A percentile compares a stretch with the other conserved stretches of the same genome.
Conservation (phyloP, 2,329 filamentous ascomycete genomes). For the Lasiodiplodia citricola region DNA sequence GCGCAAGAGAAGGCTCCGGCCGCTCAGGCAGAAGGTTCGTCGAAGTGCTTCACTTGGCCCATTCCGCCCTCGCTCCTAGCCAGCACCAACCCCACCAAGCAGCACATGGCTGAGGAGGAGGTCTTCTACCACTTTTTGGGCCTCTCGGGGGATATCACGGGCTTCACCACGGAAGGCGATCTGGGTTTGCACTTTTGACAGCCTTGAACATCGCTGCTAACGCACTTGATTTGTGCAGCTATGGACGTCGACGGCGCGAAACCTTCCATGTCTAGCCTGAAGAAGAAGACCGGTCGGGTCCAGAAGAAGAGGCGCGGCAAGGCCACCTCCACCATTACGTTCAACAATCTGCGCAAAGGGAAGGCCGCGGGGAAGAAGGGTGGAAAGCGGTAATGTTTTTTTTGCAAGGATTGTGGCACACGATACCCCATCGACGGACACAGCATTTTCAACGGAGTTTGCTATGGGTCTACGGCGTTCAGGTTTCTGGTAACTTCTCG, state of each 20-base stretch:
- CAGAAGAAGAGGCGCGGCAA: slow-evolving; percentile 44
- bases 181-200: slow-evolving; percentile 43
- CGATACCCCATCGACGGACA: slow-evolving; percentile 15
- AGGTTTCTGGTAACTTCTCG: slow-evolving; percentile 15
- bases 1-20: slow-evolving; percentile 18
- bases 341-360: slow-evolving; percentile 32
- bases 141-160: slow-evolving; percentile 45
- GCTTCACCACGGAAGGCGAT: slow-evolving; percentile 43
- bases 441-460: slow-evolving; percentile 16
- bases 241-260: slow-evolving; percentile 47
- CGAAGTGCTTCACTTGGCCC: slow-evolving; percentile 27
- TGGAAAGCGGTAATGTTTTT: slow-evolving; percentile 19
- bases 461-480: slow-evolving; percentile 9
- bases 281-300: slow-evolving; percentile 41
- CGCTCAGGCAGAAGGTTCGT: slow-evolving; percentile 30
- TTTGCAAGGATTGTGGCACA: not conserved
- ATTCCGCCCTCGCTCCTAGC: slow-evolving; percentile 26
- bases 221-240: slow-evolving; percentile 34
- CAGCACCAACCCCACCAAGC: slow-evolving; percentile 13
- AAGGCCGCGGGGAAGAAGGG: slow-evolving; percentile 24
- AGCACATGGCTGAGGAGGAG: slow-evolving; percentile 31
- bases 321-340: slow-evolving; percentile 46
- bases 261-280: slow-evolving; percentile 31
- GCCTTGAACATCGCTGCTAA: slow-evolving; percentile 44
- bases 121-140: slow-evolving; percentile 47